Percentiles rank a stretch among this genome's conserved stretches.
Conservation (phyloP, 176 grass and related monocot genomes). For the Musa troglodytarum region DNA sequence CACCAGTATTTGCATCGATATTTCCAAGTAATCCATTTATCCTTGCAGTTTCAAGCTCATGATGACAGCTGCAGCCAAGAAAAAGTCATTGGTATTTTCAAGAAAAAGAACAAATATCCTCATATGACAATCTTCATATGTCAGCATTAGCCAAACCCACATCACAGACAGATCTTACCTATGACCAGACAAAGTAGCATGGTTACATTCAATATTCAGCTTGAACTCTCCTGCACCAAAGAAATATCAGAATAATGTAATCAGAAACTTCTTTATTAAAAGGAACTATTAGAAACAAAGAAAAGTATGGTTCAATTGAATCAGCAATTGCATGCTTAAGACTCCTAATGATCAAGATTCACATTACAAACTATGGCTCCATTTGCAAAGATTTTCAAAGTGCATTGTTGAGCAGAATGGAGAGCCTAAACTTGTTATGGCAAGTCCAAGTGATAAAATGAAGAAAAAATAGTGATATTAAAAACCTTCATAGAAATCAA, state of each 20-base stretch:
- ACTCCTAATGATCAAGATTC: too few relatives aligned
- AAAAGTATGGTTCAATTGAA: background rate
- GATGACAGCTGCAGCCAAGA: conserved; percentile 57
- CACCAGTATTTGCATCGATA: conserved; percentile 91
- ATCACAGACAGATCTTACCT: conserved; percentile 30
- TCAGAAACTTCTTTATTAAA: background rate
- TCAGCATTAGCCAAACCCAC: background rate
- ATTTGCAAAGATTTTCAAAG: too few relatives aligned
- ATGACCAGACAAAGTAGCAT: conserved; percentile 89
- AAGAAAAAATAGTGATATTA: too few relatives aligned
- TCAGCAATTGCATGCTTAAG: too few relatives aligned
- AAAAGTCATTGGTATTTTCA: too few relatives aligned
- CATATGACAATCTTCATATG: too few relatives aligned
- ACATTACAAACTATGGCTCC: too few relatives aligned
- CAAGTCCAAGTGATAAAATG: too few relatives aligned
- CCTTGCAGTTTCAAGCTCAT: conserved; percentile 93
- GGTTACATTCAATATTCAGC: conserved; percentile 96
- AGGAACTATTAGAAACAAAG: background rate
- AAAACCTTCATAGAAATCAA: too few relatives aligned
- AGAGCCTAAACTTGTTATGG: too few relatives aligned
- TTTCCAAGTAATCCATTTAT: conserved; percentile 85
- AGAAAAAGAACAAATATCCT: too few relatives aligned
- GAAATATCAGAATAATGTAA: background rate
- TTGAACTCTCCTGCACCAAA: conserved; percentile 76
- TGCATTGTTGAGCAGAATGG: too few relatives aligned